Base-by-base conservation (phyloP, 768 basidiomycete genomes). In the Boletellus ananiceps region DNA sequence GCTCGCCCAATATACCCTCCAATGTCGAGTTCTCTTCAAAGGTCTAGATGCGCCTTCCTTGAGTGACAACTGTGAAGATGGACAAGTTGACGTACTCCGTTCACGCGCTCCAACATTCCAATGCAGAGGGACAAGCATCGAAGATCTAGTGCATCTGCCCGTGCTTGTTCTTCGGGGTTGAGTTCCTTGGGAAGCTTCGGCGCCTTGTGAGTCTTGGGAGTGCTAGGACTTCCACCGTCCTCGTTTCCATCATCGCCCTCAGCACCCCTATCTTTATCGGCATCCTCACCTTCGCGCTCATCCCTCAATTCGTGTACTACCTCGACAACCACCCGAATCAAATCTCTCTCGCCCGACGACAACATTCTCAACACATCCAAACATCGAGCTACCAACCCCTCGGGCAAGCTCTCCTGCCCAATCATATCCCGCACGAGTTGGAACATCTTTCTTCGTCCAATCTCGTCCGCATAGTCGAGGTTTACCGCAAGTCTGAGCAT, bases 401-500 rank as follows among this genome's bases (percentile, higher is more conserved):
- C 79, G 0, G 93, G 90, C 1, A 97, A 76, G 0, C 67, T 61
- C 13, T 84, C 78, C 54, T 86, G 79, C 1, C 79, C 79, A 14
- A 95, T 74, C 89, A 97, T 94, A 42, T 86, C 82, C 18, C 92
- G 82, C 57, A 94, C 82, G 29, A 94, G 82, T 43, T 80, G 75
- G 59, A 88, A 88, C 85, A 93, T 93, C 68, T 87, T 88, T 50
- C 92, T 71, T 51, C 92, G 71, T 4, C 95, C 94, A 51, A 87
- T 88, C 66, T 96, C 93, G 69, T 98, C 95, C 0, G 84, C 80
- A 58, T 94, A 97, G 66, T 97, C 94, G 23, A 93, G 72, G 52
- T 86, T 79, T 3, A 86, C 75, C 0, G 89, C 88, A 27, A 95
- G 70, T 57, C 76, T 79, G 19, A 96, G 76, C 65, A 97, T 76